Evolutionary conservation across 176 grass and related monocot genomes (phyloP).

Genomic region (Oryza brachyantha): DNA sequence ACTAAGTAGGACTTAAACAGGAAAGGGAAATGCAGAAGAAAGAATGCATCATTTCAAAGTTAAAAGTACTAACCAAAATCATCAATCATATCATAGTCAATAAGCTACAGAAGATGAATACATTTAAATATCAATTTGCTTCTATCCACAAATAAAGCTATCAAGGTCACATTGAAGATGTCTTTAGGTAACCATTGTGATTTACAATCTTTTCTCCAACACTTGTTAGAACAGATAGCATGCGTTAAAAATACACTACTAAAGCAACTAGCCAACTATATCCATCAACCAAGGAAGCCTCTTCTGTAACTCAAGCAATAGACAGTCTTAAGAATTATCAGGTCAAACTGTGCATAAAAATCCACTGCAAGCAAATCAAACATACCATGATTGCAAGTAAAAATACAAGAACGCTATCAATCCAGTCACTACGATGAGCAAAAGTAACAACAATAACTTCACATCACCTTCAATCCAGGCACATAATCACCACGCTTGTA

Average conservation of each 20-base stretch:
- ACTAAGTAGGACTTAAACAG: conserved; percentile 1
- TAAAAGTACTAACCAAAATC: background rate
- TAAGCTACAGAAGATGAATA: background rate
- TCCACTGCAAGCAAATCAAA: background rate
- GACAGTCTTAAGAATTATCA: background rate
- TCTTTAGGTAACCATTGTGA: background rate
- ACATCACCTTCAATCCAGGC: conserved; percentile 81
- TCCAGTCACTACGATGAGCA: background rate
- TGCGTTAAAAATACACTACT: background rate
- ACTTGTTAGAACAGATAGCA: conserved; percentile 10
- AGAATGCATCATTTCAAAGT: background rate
- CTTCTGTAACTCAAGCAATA: background rate
- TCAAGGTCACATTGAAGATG: background rate
- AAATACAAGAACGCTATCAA: background rate
- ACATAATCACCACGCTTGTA: conserved; percentile 99
- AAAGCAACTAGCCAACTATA: background rate
- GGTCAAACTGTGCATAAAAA: background rate
- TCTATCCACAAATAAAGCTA: background rate
- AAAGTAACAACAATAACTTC: background rate
- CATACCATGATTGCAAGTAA: background rate
- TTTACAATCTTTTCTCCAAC: background rate
- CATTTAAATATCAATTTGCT: background rate
- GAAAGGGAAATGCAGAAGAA: background rate
- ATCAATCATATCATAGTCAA: background rate
- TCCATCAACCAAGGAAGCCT: background rate